Base-by-base conservation (phyloP, 176 grass and related monocot genomes). In the Zizania latifolia region DNA sequence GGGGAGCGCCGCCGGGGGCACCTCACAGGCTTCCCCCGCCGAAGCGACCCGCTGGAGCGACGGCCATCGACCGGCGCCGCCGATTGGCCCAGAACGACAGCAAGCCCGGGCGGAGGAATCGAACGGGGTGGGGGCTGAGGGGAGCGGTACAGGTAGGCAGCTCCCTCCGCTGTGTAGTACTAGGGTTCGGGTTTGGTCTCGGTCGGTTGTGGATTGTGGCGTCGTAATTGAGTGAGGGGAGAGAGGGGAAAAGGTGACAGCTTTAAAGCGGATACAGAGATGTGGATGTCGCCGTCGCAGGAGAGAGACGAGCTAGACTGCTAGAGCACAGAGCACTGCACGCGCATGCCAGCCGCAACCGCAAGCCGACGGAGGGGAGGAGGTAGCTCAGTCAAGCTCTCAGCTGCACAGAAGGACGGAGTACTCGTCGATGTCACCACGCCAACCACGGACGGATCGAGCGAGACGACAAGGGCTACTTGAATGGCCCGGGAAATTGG, bases 221-320 rank as follows among this genome's bases (percentile, higher is more conserved):
- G 66, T 71, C 19, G 83, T 45, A 74, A 80, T 75, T 40, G 86
- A 63, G 73, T 40, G 71, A 43, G 37, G 58, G 45, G 61, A 37
- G 53, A 10, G 2, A 14, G 2, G 31, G 84, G 68, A 74, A 88
- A 88, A 90, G 86, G 59, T 84, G 88, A 93, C 90, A 91, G 81
- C 88, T 84, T 89, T 89, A 93, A 89, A 89, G 90, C 81, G 62
- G 58, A 23, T 70, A 80, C 58, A 81, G 83, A n/a, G n/a, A n/a
- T n/a, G n/a, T n/a, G 77, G 75, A 86, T 71, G 48, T 17, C 70
- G 85, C 51, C 53, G 62, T 23, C 6, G 56, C 50, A 10, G 31
- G 23, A 8, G 29, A 46, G 29, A 32, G 16, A 26, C 6, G 6
- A 26, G n/a, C n/a, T n/a, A n/a, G n/a, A n/a, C n/a, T n/a, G n/a